These are phyloP conservation scores for Nakazawaea holstii DNA, from an alignment of 805 yeast genomes.

Conservation along the genomic window DNA sequence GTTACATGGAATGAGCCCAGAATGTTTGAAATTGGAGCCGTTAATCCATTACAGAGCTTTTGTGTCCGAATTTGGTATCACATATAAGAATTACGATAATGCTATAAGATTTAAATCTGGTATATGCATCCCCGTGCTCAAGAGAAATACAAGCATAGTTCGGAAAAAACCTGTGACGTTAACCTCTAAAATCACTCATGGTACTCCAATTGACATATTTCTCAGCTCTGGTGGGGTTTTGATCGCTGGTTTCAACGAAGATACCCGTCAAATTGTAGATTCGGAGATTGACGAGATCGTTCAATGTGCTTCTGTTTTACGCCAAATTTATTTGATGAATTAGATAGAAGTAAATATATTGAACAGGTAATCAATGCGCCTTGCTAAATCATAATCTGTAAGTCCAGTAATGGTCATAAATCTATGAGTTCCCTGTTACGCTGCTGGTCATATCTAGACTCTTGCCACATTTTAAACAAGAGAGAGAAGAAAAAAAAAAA, in stretches of 20 bases:
- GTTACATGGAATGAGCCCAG: constrained; percentile 23
- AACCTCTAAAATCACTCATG: constrained; percentile 1
- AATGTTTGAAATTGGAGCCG: constrained; percentile 26
- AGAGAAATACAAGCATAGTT: constrained; percentile 37
- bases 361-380: too few relatives aligned
- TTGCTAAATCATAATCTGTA: too few relatives aligned
- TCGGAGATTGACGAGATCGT: constrained; percentile 39
- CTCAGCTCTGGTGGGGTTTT: constrained; percentile 49
- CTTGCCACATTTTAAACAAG: too few relatives aligned
- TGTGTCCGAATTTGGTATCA: constrained; percentile 47
- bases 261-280: constrained; percentile 24
- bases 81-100: constrained; percentile 28
- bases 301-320: constrained; percentile 39
- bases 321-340: constrained; percentile 38
- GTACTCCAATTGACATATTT: constrained; percentile 33
- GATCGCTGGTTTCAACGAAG: constrained; percentile 38
- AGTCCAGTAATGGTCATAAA: too few relatives aligned
- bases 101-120: constrained; percentile 39
- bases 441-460: too few relatives aligned
- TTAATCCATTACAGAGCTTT: constrained; percentile 39
- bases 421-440: too few relatives aligned
- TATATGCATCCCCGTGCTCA: constrained; percentile 46
- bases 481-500: not conserved
- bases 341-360: too few relatives aligned
- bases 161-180: constrained; percentile 23